A percentile compares a stretch with the other conserved stretches of the same genome.
Conservation (phyloP, 2,329 filamentous ascomycete species). For the Xylariomycetidae sp. region DNA sequence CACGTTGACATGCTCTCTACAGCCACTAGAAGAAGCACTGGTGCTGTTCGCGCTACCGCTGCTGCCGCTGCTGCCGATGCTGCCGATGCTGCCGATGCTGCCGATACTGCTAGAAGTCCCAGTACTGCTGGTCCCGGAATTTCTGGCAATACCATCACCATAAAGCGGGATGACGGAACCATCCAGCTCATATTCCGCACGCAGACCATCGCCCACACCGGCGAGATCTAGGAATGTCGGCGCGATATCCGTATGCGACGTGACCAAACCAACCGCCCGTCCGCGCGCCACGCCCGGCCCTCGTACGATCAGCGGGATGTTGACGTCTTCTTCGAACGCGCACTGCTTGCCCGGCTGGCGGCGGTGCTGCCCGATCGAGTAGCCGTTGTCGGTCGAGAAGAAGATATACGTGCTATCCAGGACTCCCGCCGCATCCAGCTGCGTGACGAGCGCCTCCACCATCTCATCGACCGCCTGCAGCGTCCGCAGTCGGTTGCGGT, state of each 20-base stretch:
- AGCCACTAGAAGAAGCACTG: no score
- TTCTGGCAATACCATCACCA: no score
- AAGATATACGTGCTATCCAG: slow-evolving; percentile 58
- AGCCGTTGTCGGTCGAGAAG: slow-evolving; percentile 56
- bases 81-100: no score
- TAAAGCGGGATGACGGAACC: no score
- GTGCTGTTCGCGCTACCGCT: no score
- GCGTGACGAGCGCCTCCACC: slow-evolving; percentile 36
- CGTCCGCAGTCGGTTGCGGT: slow-evolving; percentile 46
- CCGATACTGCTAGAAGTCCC: no score
- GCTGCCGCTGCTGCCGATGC: no score
- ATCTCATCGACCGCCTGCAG: slow-evolving; percentile 53
- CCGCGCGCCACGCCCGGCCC: slow-evolving; percentile 50
- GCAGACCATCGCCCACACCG: no score
- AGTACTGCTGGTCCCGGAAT: no score
- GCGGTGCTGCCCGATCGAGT: slow-evolving; percentile 55
- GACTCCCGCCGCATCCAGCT: slow-evolving; percentile 46
- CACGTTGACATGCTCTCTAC: slow-evolving; percentile 47
- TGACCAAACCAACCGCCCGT: slow-evolving; percentile 39
- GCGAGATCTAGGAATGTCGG: slow-evolving; percentile 47
- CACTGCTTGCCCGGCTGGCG: slow-evolving; percentile 54
- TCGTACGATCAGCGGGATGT: slow-evolving; percentile 54
- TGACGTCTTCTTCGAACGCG: slow-evolving; percentile 54
- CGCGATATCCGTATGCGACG: slow-evolving; percentile 51
- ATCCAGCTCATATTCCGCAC: no score